A percentile compares a stretch with the other conserved stretches of the same genome.
phyloP scores from a whole-genome alignment of 2,329 filamentous ascomycete species.

The Calonectria pseudoreteaudii region DNA sequence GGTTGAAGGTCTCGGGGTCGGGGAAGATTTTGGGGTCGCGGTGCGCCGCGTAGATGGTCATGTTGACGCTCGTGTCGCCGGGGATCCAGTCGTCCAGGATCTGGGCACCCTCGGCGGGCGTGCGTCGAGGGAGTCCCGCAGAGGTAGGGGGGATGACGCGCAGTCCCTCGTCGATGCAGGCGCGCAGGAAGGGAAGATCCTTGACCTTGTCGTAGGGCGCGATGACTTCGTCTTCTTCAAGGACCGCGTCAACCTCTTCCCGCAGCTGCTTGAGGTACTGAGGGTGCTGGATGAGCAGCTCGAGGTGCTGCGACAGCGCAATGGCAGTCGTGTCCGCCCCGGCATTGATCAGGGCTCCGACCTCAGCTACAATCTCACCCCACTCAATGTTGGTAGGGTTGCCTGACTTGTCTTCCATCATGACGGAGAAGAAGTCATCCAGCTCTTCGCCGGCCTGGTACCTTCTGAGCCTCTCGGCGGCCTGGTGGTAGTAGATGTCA shows the following conservation, averaged over 20 bases:
- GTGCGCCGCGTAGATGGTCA: slow-evolving; percentile 51
- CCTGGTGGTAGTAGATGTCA: slow-evolving; percentile 51
- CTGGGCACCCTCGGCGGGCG: slow-evolving; percentile 40
- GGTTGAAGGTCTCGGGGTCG: slow-evolving; percentile 50
- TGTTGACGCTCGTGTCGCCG: slow-evolving; percentile 50
- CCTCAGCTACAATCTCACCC: slow-evolving; percentile 68
- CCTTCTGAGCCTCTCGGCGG: slow-evolving; percentile 38
- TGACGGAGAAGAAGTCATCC: slow-evolving; percentile 67
- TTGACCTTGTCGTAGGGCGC: slow-evolving; percentile 61
- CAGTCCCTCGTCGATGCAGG: slow-evolving; percentile 60
- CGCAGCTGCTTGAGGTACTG: slow-evolving; percentile 50
- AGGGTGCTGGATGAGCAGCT: slow-evolving; percentile 61
- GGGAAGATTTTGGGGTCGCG: slow-evolving; percentile 53
- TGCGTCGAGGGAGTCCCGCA: slow-evolving; percentile 40
- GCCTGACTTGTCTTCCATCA: slow-evolving; percentile 61
- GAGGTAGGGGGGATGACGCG: slow-evolving; percentile 46
- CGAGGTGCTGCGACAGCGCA: slow-evolving; percentile 63
- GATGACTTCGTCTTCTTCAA: slow-evolving; percentile 56
- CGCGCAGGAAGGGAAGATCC: slow-evolving; percentile 62
- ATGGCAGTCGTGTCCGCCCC: slow-evolving; percentile 60
- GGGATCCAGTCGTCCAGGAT: slow-evolving; percentile 48
- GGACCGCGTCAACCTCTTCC: slow-evolving; percentile 57
- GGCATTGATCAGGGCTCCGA: slow-evolving; percentile 62
- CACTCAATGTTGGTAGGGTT: slow-evolving; percentile 56
- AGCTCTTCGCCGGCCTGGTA: slow-evolving; percentile 60